These are phyloP conservation scores for Calophaca sinica DNA, from an alignment of 306 rosid species.

Conservation along the genomic window DNA sequence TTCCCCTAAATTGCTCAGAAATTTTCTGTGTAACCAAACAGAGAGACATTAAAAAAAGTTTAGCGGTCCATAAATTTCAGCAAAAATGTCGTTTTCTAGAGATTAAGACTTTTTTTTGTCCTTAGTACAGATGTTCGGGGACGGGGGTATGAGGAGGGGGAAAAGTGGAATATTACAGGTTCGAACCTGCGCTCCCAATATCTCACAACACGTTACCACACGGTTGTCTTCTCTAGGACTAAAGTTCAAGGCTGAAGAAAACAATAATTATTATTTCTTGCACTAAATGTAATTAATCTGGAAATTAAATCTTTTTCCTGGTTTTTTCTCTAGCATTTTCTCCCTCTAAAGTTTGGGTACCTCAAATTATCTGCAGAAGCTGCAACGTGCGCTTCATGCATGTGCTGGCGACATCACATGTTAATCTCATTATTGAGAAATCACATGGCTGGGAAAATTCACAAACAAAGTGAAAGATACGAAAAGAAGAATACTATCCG, in stretches of 20 bases:
- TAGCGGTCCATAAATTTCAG: slow-evolving; percentile 32
- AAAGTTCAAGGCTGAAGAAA: slow-evolving; percentile 32
- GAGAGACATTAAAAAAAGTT: slow-evolving; percentile 10
- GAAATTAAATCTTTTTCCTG: background rate
- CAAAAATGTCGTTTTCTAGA: slow-evolving; percentile 25
- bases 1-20: slow-evolving; percentile 2
- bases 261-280: slow-evolving; percentile 38
- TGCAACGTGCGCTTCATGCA: slow-evolving; percentile 49
- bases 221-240: background rate
- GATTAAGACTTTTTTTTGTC: slow-evolving; percentile 5
- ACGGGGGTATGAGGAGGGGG: no score
- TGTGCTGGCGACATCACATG: slow-evolving; percentile 53
- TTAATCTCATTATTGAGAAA: slow-evolving; percentile 52
- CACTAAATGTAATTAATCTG: slow-evolving; percentile 39
- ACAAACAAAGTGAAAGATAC: background rate
- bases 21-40: slow-evolving; percentile 34
- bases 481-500: background rate
- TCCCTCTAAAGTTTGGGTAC: slow-evolving; percentile 21
- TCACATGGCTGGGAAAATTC: slow-evolving; percentile 50
- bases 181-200: no score
- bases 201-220: no score
- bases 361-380: slow-evolving; percentile 42
- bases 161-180: no score
- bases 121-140: no score
- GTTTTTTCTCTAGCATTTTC: background rate